Conservation (phyloP, 805 yeast species). For the Pichia heedii region DNA sequence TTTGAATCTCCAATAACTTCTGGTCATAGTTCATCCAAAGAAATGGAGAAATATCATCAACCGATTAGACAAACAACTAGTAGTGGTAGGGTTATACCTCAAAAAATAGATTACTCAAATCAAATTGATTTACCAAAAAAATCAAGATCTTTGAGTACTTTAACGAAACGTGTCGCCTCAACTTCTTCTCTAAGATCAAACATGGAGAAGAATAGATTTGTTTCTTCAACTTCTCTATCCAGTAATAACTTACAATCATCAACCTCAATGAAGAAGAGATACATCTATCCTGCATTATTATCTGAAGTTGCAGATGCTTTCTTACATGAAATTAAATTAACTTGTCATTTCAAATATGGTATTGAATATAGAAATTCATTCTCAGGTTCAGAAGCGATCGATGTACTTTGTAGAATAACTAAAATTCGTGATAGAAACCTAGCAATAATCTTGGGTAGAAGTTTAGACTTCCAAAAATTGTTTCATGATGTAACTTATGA, state of each 20-base stretch:
- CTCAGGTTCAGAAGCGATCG: constrained; percentile 91
- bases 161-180: constrained; percentile 31
- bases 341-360: constrained; percentile 83
- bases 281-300: constrained; percentile 80
- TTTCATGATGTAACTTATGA: constrained; percentile 95
- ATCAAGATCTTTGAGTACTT: constrained; percentile 38
- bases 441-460: constrained; percentile 81
- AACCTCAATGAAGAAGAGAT: constrained; percentile 22
- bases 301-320: constrained; percentile 78
- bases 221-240: constrained; percentile 20
- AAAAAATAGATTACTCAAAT: constrained; percentile 31
- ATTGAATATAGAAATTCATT: constrained; percentile 87
- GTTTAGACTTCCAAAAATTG: constrained; percentile 87
- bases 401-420: constrained; percentile 74
- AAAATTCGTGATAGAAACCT: constrained; percentile 86
- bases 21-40: constrained; percentile 11
- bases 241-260: constrained; percentile 41
- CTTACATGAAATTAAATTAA: constrained; percentile 56
- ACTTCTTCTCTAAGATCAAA: constrained; percentile 24
- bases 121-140: constrained; percentile 28
- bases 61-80: constrained; percentile 29
- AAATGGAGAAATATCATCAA: constrained; percentile 28
- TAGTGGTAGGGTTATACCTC: constrained; percentile 39
- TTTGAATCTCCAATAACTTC: constrained; percentile 5
- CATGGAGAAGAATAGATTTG: constrained; percentile 23